Evolutionary conservation across 345 rosid genomes (phyloP).

Genomic region (Capsella bursapastoris): DNA sequence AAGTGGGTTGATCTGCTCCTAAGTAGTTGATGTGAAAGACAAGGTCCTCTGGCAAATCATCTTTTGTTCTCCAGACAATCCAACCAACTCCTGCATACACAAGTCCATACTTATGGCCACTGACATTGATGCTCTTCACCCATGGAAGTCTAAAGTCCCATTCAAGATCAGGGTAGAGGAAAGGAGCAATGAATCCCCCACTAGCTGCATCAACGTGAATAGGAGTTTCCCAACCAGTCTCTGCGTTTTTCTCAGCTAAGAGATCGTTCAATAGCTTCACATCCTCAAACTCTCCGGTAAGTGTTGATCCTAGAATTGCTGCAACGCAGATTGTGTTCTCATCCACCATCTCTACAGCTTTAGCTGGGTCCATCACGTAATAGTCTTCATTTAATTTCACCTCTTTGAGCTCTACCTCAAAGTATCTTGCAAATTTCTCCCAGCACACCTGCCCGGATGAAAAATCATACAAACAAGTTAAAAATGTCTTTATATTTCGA

Average conservation of each 20-base stretch:
- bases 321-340: conserved; percentile 87
- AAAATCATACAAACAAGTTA: not conserved
- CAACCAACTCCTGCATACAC: conserved; percentile 91
- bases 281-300: conserved; percentile 79
- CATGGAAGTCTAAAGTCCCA: conserved; percentile 87
- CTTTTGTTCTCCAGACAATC: conserved; percentile 81
- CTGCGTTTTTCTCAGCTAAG: conserved; percentile 55
- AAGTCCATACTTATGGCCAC: conserved; percentile 80
- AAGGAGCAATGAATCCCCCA: conserved; percentile 85
- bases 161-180: conserved; percentile 71
- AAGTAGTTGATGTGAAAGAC: conserved; percentile 83
- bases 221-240: conserved; percentile 75
- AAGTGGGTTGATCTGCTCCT: conserved; percentile 80
- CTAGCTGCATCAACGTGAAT: conserved; percentile 86
- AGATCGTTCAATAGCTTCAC: conserved; percentile 69
- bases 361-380: conserved; percentile 67
- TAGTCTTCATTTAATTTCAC: conserved; percentile 72
- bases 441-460: conserved; percentile 63
- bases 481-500: not conserved
- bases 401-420: conserved; percentile 82
- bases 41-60: conserved; percentile 81
- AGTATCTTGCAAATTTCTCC: conserved; percentile 88
- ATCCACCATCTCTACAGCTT: conserved; percentile 79
- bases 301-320: conserved; percentile 80
- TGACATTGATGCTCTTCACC: conserved; percentile 78